Conservation (phyloP, 306 rosid genomes). For the Pterocarpus macrocarpus region DNA sequence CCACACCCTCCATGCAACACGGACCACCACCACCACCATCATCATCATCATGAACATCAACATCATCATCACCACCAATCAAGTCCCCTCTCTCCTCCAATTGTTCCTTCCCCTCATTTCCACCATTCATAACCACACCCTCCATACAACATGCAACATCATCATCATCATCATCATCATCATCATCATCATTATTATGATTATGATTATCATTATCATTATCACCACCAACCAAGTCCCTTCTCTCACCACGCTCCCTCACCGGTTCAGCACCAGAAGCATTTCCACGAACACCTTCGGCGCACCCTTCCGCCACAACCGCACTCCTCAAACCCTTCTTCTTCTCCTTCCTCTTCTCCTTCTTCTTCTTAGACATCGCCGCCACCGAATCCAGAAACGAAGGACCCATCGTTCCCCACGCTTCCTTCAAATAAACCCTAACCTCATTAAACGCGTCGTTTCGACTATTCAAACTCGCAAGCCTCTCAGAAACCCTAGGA, state of each 20-base stretch:
- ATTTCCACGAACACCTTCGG: constrained; percentile 37
- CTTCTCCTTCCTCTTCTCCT: not conserved
- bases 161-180: not conserved
- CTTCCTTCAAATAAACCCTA: constrained; percentile 61
- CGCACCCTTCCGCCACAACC: not conserved
- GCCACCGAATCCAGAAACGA: constrained; percentile 57
- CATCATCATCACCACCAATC: too few species aligned
- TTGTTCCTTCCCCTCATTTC: constrained; percentile 30
- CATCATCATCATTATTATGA: not conserved
- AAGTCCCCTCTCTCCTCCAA: constrained; percentile 28
- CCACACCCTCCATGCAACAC: constrained; percentile 33
- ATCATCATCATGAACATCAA: too few species aligned
- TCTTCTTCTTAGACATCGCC: not conserved
- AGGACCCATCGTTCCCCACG: constrained; percentile 67
- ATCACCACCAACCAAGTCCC: too few species aligned
- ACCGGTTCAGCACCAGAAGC: constrained; percentile 1
- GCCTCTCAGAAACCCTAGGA: constrained; percentile 50
- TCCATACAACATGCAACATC: constrained; percentile 34
- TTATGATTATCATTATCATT: not conserved
- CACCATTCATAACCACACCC: constrained; percentile 25
- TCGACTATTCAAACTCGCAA: constrained; percentile 59
- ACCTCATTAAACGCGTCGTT: constrained; percentile 60
- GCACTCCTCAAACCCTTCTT: not conserved
- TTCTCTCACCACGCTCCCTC: not conserved
- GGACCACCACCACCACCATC: constrained; percentile 7